phyloP scores from a whole-genome alignment of 1,284 basidiomycete genomes.

The Marasmius tenuissimus region DNA sequence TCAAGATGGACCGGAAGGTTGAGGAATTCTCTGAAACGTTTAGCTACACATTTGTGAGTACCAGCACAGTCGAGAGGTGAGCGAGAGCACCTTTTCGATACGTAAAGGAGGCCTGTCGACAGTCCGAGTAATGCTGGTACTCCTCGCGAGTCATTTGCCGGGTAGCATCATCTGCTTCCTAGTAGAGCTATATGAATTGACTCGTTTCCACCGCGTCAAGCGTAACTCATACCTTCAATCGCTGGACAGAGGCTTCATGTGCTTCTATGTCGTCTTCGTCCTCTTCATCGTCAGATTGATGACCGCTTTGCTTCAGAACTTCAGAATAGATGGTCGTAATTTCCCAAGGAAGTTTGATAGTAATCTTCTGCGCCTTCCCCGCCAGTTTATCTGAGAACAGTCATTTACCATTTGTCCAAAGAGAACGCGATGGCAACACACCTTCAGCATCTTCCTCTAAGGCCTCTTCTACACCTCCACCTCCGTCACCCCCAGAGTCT shows the following conservation, averaged over 20 bases:
- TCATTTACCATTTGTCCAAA: not conserved
- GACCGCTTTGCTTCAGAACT: slow-evolving; percentile 67
- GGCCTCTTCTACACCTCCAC: slow-evolving; percentile 76
- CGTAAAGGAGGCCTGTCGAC: slow-evolving; percentile 95
- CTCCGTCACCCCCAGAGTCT: slow-evolving; percentile 78
- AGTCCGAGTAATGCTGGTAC: slow-evolving; percentile 97
- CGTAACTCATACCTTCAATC: slow-evolving; percentile 63
- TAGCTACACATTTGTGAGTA: slow-evolving; percentile 52
- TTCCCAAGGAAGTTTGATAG: slow-evolving; percentile 97
- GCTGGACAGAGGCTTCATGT: slow-evolving; percentile 88
- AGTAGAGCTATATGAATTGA: slow-evolving; percentile 5
- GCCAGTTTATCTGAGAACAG: slow-evolving; percentile 67
- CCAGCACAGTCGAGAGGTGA: not conserved
- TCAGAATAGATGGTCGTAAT: slow-evolving; percentile 90
- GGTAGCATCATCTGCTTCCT: slow-evolving; percentile 95
- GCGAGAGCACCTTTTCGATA: slow-evolving; percentile 79
- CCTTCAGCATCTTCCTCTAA: slow-evolving; percentile 79
- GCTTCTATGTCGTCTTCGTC: slow-evolving; percentile 97
- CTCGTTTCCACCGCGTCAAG: not conserved
- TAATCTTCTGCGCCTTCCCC: slow-evolving; percentile 88
- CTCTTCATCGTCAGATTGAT: slow-evolving; percentile 89
- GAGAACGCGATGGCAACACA: slow-evolving; percentile 25
- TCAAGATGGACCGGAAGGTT: slow-evolving; percentile 90
- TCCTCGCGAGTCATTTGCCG: slow-evolving; percentile 96
- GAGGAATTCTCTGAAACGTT: slow-evolving; percentile 94